A percentile compares a stretch with the other conserved stretches of the same genome.
Conservation (phyloP, 352 stramenopile species). For the Phytopythium cucurbitacearum region DNA sequence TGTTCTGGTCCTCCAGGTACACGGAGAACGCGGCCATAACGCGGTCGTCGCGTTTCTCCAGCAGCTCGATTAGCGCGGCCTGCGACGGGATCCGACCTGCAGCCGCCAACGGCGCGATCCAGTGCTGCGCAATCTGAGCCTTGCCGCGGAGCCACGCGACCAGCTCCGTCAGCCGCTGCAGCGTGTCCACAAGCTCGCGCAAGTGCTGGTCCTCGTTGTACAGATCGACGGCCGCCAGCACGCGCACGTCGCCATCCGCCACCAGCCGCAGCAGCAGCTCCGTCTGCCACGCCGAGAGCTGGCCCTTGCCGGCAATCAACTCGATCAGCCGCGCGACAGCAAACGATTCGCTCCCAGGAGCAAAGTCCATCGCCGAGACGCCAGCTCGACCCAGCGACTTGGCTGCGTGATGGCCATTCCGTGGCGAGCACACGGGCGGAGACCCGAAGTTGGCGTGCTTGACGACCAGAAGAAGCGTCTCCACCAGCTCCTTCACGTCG, state of each 20-base stretch:
- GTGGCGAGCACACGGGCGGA: slow-evolving; percentile 4
- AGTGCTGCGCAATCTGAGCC: slow-evolving; percentile 40
- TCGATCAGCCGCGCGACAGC: slow-evolving; percentile 28
- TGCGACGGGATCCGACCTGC: slow-evolving; percentile 15
- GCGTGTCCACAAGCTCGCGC: slow-evolving; percentile 47
- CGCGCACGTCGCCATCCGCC: slow-evolving; percentile 33
- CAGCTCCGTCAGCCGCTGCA: slow-evolving; percentile 58
- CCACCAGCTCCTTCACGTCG: slow-evolving; percentile 71
- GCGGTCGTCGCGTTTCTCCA: slow-evolving; percentile 51
- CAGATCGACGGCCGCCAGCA: slow-evolving; percentile 52
- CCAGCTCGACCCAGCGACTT: no score
- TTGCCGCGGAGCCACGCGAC: slow-evolving; percentile 58
- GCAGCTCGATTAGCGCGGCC: slow-evolving; percentile 32
- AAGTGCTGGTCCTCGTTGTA: slow-evolving; percentile 44
- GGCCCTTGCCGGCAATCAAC: slow-evolving; percentile 24
- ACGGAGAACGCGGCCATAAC: slow-evolving; percentile 63
- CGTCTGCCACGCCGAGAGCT: slow-evolving; percentile 48
- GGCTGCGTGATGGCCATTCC: neutral
- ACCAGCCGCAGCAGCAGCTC: slow-evolving; percentile 52
- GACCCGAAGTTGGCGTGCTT: slow-evolving; percentile 68
- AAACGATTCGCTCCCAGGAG: slow-evolving; percentile 9
- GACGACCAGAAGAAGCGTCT: slow-evolving; percentile 75
- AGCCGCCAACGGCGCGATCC: slow-evolving; percentile 43
- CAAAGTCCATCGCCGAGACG: no score
- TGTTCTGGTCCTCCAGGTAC: slow-evolving; percentile 58